phyloP scores from a whole-genome alignment of 345 rosid species.

The Eucalyptus caleyi region DNA sequence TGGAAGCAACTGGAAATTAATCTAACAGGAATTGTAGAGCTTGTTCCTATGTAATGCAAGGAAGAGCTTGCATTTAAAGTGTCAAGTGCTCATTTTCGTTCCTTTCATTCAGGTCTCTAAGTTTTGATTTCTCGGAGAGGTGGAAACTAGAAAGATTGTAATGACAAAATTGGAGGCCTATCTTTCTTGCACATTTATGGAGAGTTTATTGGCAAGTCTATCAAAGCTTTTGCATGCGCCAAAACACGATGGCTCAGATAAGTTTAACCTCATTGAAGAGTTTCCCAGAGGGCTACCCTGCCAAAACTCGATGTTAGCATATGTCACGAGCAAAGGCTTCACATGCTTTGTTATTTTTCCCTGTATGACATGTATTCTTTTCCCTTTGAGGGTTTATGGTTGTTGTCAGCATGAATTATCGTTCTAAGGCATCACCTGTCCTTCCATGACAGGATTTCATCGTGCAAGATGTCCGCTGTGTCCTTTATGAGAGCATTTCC shows the following conservation, averaged over 20 bases:
- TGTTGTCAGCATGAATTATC: not conserved
- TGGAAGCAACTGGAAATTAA: not conserved
- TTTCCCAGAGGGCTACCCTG: not conserved
- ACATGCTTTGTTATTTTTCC: too few relatives aligned
- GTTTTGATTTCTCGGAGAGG: not conserved
- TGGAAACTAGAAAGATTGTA: not conserved
- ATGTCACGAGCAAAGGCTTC: too few relatives aligned
- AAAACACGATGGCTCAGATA: not conserved
- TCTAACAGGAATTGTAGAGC: not conserved
- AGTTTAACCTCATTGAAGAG: not conserved
- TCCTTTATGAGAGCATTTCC: slow-evolving; percentile 32
- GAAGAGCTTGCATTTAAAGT: not conserved
- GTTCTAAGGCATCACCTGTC: not conserved
- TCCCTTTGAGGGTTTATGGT: not conserved
- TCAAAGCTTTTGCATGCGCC: not conserved
- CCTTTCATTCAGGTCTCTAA: not conserved
- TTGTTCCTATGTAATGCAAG: not conserved
- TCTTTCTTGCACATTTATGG: not conserved
- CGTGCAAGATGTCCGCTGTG: slow-evolving; percentile 45
- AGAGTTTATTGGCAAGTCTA: not conserved
- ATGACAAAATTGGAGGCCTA: not conserved
- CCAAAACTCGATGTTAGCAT: not conserved
- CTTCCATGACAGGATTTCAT: slow-evolving; percentile 36
- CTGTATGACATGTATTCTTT: not conserved
- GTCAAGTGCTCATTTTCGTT: not conserved